Evolutionary conservation across 768 basidiomycete species (phyloP), one percentile per base, ranked within the genome.

Genomic region (Gloeopeniophorella convolvens): DNA sequence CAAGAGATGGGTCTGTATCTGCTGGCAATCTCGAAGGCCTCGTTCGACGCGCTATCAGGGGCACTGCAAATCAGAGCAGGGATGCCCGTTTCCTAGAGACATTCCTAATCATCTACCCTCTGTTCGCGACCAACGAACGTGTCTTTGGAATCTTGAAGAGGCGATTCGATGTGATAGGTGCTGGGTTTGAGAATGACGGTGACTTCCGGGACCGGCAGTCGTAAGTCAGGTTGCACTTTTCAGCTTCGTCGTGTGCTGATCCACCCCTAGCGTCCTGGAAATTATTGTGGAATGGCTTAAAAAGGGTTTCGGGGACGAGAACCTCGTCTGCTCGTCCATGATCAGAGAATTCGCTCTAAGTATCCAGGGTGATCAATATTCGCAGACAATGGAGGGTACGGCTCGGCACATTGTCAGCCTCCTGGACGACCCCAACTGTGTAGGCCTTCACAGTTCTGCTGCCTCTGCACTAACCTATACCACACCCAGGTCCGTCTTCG

Each of bases 1-100:
- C 46, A 20, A 21, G 0, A 15, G 52, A 54, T 21, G 52, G 52
- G 24, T 18, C 42, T 7, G 52, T 54, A 26, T 54, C 31, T 5
- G 15, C 42, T 10, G 52, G 42, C 10, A 54, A 44, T 27, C 52
- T 54, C 2, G 52, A 54, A 44, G 52, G 52, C 24, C 26, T 54
- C 35, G 16, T 54, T n/a, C 28, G 23, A 18, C 35, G 42, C 4
- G 23, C 18, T 26, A 48, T 54, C 20, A 7, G 3, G 13, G 42
- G 18, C 8, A 32, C 36, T 4, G 30, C 31, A 18, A 36, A 37
- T 31, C 16, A 34, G 15, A 10, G 30, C 4, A 33, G 2, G 26
- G 42, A 48, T 9, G 31, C 36, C 10, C 18, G 4, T 24, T 48
- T 54, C 20, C 42, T 6, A 16, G 20, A 23, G 7, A 10, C 36